These are phyloP conservation scores for Escallonia herrerae DNA, from an alignment of 129 eudicot species.

Conservation along the genomic window DNA sequence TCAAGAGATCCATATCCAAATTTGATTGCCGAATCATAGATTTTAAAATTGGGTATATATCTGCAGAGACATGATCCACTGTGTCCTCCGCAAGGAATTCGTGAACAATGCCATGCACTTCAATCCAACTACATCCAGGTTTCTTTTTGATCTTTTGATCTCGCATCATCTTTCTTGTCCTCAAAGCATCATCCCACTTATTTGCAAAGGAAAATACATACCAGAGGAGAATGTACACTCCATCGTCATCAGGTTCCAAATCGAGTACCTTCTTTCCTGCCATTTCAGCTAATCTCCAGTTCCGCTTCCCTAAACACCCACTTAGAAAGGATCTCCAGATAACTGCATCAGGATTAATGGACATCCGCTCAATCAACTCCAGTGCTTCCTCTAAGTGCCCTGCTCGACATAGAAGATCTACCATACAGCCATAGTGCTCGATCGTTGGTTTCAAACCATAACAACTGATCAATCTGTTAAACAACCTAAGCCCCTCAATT, in stretches of 20 bases:
- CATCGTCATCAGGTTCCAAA: constrained; percentile 56
- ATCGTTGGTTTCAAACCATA: constrained; percentile 33
- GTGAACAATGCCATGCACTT: constrained; percentile 58
- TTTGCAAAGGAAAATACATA: constrained; percentile 30
- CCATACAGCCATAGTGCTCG: constrained; percentile 68
- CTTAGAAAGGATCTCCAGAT: constrained; percentile 64
- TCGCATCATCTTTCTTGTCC: constrained; percentile 46
- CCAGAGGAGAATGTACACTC: constrained; percentile 54
- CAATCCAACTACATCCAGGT: constrained; percentile 81
- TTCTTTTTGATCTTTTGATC: constrained; percentile 51
- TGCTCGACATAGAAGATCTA: constrained; percentile 57
- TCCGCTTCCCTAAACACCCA: constrained; percentile 38
- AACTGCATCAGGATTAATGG: constrained; percentile 62
- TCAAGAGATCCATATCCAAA: background rate
- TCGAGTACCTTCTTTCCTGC: constrained; percentile 50
- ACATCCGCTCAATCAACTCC: constrained; percentile 42
- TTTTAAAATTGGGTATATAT: constrained; percentile 11
- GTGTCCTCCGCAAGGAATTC: constrained; percentile 49
- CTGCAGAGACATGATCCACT: constrained; percentile 8
- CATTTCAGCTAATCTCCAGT: constrained; percentile 41
- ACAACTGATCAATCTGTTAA: constrained; percentile 21
- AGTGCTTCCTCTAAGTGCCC: constrained; percentile 48
- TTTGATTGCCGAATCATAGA: constrained; percentile 18
- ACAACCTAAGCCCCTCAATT: constrained; percentile 32
- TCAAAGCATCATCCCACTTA: constrained; percentile 55